A percentile compares a stretch with the other conserved stretches of the same genome.
These are phyloP conservation scores for Ophioceras dolichostomum DNA, from an alignment of 2,329 filamentous ascomycete genomes.

Conservation along the genomic window DNA sequence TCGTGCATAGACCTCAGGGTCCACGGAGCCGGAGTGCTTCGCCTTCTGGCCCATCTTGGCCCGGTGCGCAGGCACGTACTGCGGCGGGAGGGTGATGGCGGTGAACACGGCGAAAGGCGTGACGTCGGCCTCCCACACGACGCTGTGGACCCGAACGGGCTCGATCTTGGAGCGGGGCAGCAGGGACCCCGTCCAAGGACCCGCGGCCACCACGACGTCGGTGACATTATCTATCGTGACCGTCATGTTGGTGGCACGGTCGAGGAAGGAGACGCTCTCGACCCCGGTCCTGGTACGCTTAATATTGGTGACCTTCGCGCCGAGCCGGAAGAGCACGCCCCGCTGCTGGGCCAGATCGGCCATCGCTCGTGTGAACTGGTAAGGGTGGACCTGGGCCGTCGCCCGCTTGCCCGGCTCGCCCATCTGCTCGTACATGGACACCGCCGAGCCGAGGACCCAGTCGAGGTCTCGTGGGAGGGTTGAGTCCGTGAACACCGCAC, in stretches of 20 bases:
- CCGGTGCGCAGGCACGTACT: slow-evolving; percentile 44
- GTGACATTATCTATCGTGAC: slow-evolving; percentile 31
- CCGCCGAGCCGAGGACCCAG: slow-evolving; percentile 64
- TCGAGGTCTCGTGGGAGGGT: slow-evolving; percentile 67
- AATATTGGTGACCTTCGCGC: slow-evolving; percentile 56
- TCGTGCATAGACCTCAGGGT: slow-evolving; percentile 88
- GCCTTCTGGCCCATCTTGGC: slow-evolving; percentile 33
- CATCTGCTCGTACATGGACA: slow-evolving; percentile 72
- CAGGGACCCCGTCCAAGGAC: slow-evolving; percentile 50
- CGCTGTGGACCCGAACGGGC: slow-evolving; percentile 50
- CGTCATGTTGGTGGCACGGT: slow-evolving; percentile 27
- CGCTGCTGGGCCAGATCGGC: slow-evolving; percentile 60
- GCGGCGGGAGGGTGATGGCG: slow-evolving; percentile 60
- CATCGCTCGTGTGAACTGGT: slow-evolving; percentile 79
- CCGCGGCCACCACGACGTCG: slow-evolving; percentile 42
- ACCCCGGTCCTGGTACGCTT: slow-evolving; percentile 35
- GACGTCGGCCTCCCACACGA: slow-evolving; percentile 52
- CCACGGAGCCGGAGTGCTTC: slow-evolving; percentile 47
- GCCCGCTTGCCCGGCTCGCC: slow-evolving; percentile 53
- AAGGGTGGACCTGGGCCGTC: slow-evolving; percentile 90
- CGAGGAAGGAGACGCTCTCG: slow-evolving; percentile 47
- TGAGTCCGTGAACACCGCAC: slow-evolving; percentile 36
- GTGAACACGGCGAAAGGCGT: slow-evolving; percentile 76
- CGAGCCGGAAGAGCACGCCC: slow-evolving; percentile 55
- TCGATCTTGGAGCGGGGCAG: slow-evolving; percentile 46